Evolutionary conservation across 2,329 filamentous ascomycete genomes (phyloP).

Genomic region (Fusarium odoratissimum): DNA sequence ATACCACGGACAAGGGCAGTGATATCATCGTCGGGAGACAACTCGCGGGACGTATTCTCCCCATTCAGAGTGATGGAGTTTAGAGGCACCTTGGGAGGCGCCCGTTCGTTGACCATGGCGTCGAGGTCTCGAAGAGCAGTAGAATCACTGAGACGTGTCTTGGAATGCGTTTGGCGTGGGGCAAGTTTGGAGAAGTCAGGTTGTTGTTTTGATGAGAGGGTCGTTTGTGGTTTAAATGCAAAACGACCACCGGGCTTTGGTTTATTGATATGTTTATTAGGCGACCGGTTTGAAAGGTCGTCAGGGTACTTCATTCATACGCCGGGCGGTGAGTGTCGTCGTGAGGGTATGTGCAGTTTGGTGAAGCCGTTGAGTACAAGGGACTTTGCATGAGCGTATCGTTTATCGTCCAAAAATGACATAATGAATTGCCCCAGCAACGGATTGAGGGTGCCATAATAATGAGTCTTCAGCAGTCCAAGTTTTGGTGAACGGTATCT

Average conservation of each 20-base stretch:
- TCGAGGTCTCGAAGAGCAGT: conserved; percentile 33
- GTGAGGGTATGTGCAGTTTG: conserved; percentile 28
- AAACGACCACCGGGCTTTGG: conserved; percentile 35
- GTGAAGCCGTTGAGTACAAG: conserved; percentile 34
- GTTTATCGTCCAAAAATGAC: conserved; percentile 35
- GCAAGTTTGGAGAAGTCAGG: conserved; percentile 32
- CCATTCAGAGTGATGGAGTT: conserved; percentile 53
- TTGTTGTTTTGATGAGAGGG: conserved; percentile 28
- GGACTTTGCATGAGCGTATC: conserved; percentile 22
- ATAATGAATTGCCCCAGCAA: conserved; percentile 46
- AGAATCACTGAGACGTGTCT: conserved; percentile 15
- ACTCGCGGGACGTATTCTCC: conserved; percentile 42
- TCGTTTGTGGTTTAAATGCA: conserved; percentile 37
- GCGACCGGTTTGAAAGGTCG: conserved; percentile 3
- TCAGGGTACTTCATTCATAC: conserved; percentile 25
- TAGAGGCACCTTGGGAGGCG: conserved; percentile 57
- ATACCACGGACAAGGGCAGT: conserved; percentile 48
- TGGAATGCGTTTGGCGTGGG: conserved; percentile 9
- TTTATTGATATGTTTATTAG: background rate
- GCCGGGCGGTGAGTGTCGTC: conserved; percentile 18
- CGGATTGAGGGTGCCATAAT: conserved; percentile 16
- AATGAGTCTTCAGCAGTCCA: background rate
- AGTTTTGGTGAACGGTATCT: background rate
- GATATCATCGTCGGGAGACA: conserved; percentile 51
- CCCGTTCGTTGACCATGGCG: conserved; percentile 62